Evolutionary conservation across 2,329 filamentous ascomycete genomes (phyloP).

Genomic region (Mycogone perniciosa): DNA sequence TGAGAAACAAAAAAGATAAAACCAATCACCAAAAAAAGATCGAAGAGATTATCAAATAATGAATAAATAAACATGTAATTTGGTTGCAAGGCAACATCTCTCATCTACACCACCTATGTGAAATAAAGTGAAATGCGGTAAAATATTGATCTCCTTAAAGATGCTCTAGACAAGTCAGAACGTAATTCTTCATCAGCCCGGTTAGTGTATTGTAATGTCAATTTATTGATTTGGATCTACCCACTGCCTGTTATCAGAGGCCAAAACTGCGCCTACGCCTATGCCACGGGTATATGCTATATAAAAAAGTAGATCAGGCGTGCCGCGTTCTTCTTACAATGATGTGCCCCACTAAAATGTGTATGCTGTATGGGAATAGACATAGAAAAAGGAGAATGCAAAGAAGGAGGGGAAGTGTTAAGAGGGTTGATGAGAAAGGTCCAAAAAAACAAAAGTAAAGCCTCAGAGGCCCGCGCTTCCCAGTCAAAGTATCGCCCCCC

Average conservation of each 20-base stretch:
- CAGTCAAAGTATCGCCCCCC: background rate
- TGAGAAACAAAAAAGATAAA: background rate
- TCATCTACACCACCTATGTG: no score
- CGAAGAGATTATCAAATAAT: background rate
- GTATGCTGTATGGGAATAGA: background rate
- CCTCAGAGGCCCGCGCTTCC: background rate
- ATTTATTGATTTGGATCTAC: conserved; percentile 12
- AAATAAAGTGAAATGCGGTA: no score
- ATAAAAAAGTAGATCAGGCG: conserved; percentile 21
- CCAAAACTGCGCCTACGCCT: conserved; percentile 24
- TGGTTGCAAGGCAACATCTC: background rate
- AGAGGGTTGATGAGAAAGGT: background rate
- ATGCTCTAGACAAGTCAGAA: no score
- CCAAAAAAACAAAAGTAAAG: background rate
- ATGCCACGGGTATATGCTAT: conserved; percentile 33
- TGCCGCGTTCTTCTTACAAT: conserved; percentile 10
- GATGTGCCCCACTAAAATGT: conserved; percentile 1
- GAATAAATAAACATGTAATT: background rate
- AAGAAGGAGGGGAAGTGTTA: background rate
- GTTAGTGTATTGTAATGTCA: background rate
- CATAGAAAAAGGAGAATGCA: conserved; percentile 1
- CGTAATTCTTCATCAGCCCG: no score
- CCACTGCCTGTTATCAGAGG: conserved; percentile 15
- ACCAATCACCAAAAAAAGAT: background rate
- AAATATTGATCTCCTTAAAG: no score